Evolutionary conservation across 176 grass and related monocot species (phyloP), one percentile per base, ranked within the genome.

Genomic region (Triticum turgidum): DNA sequence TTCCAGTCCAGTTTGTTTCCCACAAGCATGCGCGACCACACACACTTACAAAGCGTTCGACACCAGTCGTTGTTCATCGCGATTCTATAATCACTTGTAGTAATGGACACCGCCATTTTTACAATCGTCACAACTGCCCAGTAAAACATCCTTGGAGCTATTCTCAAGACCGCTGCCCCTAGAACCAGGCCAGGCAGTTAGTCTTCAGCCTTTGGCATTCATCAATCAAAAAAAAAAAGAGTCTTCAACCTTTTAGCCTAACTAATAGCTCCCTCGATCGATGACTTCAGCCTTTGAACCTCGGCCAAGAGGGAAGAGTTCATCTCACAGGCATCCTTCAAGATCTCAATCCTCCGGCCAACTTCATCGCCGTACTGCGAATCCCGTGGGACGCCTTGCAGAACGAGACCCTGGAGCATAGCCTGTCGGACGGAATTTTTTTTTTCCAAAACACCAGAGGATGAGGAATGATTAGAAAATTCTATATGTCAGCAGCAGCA

Each of bases 391-490:
- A 91, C 39, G 24, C 84, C 87, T 81, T 98, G 73, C 42, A 89
- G 77, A 44, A 94, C n/a, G 4, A 98, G 87, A 86, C 73, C 74
- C 78, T 77, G 80, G 2, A 98, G 65, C 93, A 98, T 94, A 86
- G 12, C 85, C 94, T 98, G 90, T 59, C 27, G 15, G 27, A 83
- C 17, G 17, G 32, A 77, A 64, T 54, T 13, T 12, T 13, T 27
- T 27, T 51, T 27, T 14, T 12, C 64, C 18, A 34, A 81, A 70
- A 89, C 27, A 83, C 0, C 47, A 56, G 72, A 81, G 42, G 25
- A 65, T 1, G 32, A 2, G 30, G 21, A 21, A 71, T 82, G 42
- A 47, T 73, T 61, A 80, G 11, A n/a, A 15, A 62, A 21, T 27
- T n/a, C 11, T 11, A 25, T 38, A 1, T 20, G 45, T 45, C 44